A percentile compares a stretch with the other conserved stretches of the same genome.
phyloP scores from a whole-genome alignment of 2,329 filamentous ascomycete species.

The Botrytis tulipae region DNA sequence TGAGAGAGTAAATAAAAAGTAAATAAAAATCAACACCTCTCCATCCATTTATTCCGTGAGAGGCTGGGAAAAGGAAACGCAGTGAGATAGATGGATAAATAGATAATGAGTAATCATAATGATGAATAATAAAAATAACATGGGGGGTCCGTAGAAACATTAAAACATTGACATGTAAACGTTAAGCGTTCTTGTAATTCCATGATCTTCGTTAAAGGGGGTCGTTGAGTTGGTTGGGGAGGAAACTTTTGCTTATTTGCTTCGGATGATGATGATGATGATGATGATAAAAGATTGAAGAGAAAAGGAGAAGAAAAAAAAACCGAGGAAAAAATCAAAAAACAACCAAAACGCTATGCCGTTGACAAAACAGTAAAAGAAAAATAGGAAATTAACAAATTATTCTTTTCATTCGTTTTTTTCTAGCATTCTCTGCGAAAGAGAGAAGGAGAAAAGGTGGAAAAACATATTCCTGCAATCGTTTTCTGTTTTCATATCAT shows the following conservation, averaged over 20 bases:
- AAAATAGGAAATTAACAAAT: background rate
- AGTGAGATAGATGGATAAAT: background rate
- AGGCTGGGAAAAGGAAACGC: background rate
- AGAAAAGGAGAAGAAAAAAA: background rate
- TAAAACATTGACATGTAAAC: slow-evolving; percentile 27
- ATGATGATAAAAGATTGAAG: background rate
- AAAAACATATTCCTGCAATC: background rate
- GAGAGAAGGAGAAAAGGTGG: background rate
- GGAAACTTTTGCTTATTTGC: background rate
- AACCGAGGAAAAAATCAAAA: background rate
- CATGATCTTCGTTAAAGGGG: slow-evolving; percentile 33
- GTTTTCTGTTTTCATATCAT: slow-evolving; percentile 1
- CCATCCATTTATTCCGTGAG: too few species aligned
- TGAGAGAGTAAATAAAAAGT: too few species aligned
- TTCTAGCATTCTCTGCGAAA: background rate
- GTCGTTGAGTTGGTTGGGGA: background rate
- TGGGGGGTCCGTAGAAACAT: slow-evolving; percentile 22
- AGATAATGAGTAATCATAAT: slow-evolving; percentile 15
- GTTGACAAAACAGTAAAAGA: background rate
- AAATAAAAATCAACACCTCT: too few species aligned
- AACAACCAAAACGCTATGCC: slow-evolving; percentile 7
- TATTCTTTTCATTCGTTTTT: background rate
- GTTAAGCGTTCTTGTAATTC: slow-evolving; percentile 20
- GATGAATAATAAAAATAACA: slow-evolving; percentile 30
- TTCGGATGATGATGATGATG: background rate